Evolutionary conservation across 163 green algal genomes (phyloP), one percentile per base, ranked within the genome.

Genomic region (Scenedesmus sp.): DNA sequence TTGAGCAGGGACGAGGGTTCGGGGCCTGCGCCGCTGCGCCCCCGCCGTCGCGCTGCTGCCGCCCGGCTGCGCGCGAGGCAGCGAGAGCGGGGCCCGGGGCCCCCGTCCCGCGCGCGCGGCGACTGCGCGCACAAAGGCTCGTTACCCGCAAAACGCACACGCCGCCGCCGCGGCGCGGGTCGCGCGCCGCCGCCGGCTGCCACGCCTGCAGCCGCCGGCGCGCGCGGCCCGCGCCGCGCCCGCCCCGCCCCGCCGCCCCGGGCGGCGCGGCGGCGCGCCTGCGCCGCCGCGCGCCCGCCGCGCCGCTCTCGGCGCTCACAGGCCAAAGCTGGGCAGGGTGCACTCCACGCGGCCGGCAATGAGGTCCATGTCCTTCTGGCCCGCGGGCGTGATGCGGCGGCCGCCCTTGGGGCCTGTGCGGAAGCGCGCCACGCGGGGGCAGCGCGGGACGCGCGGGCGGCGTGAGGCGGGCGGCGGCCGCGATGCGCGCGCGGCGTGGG

Each of bases 301-400:
- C 20, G 53, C 2, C 2, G 5, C 39, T 6, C 39, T 10, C 7
- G 24, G 4, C 10, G 54, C 50, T 70, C 45, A 74, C 60, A 81
- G 56, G 50, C 74, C 74, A n/a, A 65, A 65, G 73, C 34, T 75
- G 53, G 63, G 74, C 63, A 81, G 71, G 22, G 62, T 83, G 60
- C 88, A 69, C 63, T 90, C 77, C 60, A 93, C 86, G 54, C 90
- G 90, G 71, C 91, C 89, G 14, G 95, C 96, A 83, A 99, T 98
- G 63, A 96, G 87, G 86, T 99, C 93, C 86, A 99, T 94, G 87
- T 99, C 95, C 81, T 96, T 88, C 89, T 97, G 95, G 47, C 96
- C 96, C 36, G 90, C 85, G 51, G 90, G 60, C 15, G 95, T 97
- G 82, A 99, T 96, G 48, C 86, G 82, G 77, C 96, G 92, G 51